Evolutionary conservation across 2,329 filamentous ascomycete species (phyloP).

Genomic region (Emmonsiellopsis sp.): DNA sequence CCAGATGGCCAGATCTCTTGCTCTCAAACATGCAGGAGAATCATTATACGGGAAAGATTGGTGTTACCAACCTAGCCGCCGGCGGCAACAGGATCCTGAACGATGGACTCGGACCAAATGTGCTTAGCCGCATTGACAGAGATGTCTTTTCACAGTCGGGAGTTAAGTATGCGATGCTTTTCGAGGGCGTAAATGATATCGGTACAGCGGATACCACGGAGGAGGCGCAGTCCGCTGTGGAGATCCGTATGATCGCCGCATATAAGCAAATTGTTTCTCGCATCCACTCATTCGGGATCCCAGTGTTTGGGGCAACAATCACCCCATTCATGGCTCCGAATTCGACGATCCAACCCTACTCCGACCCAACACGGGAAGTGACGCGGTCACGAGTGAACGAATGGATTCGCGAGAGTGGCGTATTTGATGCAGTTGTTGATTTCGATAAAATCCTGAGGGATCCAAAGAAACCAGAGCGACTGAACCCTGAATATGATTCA

Average conservation of each 20-base stretch:
- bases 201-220: slow-evolving; percentile 40
- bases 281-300: slow-evolving; percentile 45
- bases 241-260: slow-evolving; percentile 44
- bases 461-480: slow-evolving; percentile 36
- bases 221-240: slow-evolving; percentile 38
- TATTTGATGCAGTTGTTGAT: slow-evolving; percentile 53
- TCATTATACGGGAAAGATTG: slow-evolving; percentile 39
- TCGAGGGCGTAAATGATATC: slow-evolving; percentile 63
- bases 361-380: slow-evolving; percentile 43
- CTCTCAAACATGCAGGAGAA: slow-evolving; percentile 42
- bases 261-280: slow-evolving; percentile 50
- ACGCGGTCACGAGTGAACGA: slow-evolving; percentile 50
- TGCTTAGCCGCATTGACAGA: slow-evolving; percentile 52
- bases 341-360: slow-evolving; percentile 41
- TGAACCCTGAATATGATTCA: slow-evolving; percentile 45
- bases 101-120: slow-evolving; percentile 54
- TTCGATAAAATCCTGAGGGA: slow-evolving; percentile 51
- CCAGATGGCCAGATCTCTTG: slow-evolving; percentile 49
- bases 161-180: slow-evolving; percentile 54
- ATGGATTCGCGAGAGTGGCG: slow-evolving; percentile 48
- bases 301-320: slow-evolving; percentile 55
- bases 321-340: slow-evolving; percentile 48
- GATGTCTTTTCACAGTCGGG: slow-evolving; percentile 52
- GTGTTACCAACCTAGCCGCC: slow-evolving; percentile 55
- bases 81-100: slow-evolving; percentile 57